A percentile compares a stretch with the other conserved stretches of the same genome.
Conservation (phyloP, 805 yeast species). For the Candida arabinofermentans region DNA sequence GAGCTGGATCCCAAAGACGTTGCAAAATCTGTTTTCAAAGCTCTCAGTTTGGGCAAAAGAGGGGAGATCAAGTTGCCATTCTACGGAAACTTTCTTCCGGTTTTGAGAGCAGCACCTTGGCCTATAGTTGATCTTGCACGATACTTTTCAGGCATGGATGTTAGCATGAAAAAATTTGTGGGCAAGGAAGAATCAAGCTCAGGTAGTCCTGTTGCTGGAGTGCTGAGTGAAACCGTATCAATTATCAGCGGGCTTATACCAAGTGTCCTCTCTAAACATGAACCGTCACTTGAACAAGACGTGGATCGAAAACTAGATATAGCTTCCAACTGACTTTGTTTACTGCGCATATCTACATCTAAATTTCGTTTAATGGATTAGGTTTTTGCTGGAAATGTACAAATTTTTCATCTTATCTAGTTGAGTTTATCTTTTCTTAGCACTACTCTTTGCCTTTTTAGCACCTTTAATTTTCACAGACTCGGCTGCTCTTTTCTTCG, state of each 20-base stretch:
- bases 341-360: neutral
- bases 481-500: slow-evolving; percentile 36
- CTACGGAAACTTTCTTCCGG: slow-evolving; percentile 71
- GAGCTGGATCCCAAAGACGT: slow-evolving; percentile 66
- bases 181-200: slow-evolving; percentile 18
- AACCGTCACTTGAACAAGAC: neutral
- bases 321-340: neutral
- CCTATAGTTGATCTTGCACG: slow-evolving; percentile 56
- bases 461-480: slow-evolving; percentile 29
- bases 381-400: too few relatives aligned
- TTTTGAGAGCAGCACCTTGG: slow-evolving; percentile 70
- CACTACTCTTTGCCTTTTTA: slow-evolving; percentile 21
- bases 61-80: slow-evolving; percentile 73
- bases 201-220: slow-evolving; percentile 15
- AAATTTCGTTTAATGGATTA: neutral
- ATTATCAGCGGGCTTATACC: slow-evolving; percentile 16
- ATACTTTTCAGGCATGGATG: slow-evolving; percentile 65
- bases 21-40: slow-evolving; percentile 52
- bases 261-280: slow-evolving; percentile 6
- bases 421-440: slow-evolving; percentile 10
- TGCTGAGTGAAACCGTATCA: slow-evolving; percentile 18
- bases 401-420: too few relatives aligned
- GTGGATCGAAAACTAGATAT: too few relatives aligned
- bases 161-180: slow-evolving; percentile 32
- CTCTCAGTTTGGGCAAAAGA: slow-evolving; percentile 55